A percentile compares a stretch with the other conserved stretches of the same genome.
Evolutionary conservation across 345 rosid genomes (phyloP).

Genomic region (Bruguiera gymnorhiza): DNA sequence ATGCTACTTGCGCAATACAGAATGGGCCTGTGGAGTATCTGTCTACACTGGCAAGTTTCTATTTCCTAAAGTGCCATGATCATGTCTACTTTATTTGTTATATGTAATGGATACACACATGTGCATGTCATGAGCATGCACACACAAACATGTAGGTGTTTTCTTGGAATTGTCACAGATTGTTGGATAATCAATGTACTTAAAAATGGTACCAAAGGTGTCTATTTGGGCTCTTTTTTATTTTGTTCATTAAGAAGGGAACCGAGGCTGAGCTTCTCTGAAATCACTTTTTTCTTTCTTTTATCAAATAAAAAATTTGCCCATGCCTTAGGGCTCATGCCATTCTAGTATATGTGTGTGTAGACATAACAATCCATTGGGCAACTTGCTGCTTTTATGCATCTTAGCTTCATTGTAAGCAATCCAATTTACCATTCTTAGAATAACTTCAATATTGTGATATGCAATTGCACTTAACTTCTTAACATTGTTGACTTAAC

Average conservation of each 20-base stretch:
- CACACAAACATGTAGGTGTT: not conserved
- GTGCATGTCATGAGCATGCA: no score
- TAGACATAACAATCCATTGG: not conserved
- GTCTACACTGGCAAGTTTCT: conserved; percentile 74
- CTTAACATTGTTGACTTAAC: not conserved
- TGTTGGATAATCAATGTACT: not conserved
- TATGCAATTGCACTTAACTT: not conserved
- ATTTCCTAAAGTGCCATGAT: conserved; percentile 2
- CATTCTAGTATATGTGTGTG: no score
- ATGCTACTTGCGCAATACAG: conserved; percentile 94
- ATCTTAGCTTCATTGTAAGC: not conserved
- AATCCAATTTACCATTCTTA: not conserved
- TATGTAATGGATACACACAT: not conserved
- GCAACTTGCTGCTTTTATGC: not conserved
- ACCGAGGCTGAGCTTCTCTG: no score
- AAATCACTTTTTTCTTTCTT: no score
- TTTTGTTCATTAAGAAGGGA: no score
- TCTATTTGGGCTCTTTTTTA: no score
- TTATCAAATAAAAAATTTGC: no score
- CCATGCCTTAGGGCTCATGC: no score
- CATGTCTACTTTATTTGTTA: conserved; percentile 10
- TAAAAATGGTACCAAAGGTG: not conserved
- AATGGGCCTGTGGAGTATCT: conserved; percentile 99
- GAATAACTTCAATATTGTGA: not conserved
- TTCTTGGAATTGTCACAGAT: not conserved